Conservation (phyloP, 306 rosid species). For the Dicorynia guianensis region DNA sequence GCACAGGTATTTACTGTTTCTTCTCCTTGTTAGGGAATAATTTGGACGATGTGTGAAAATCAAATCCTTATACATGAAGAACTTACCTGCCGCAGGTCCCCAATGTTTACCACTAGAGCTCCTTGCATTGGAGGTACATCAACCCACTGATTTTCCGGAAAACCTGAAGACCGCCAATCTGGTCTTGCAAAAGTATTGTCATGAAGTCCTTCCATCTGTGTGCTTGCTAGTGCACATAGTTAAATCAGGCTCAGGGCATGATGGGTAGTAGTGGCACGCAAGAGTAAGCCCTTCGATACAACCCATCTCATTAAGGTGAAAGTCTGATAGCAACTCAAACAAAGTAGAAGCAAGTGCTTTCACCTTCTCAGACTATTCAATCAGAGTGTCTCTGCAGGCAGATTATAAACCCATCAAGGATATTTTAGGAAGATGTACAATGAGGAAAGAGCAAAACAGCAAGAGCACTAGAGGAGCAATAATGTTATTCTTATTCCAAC, state of each 20-base stretch:
- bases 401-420: not conserved
- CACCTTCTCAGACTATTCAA: slow-evolving; percentile 49
- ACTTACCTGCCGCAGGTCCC: slow-evolving; percentile 55
- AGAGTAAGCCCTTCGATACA: slow-evolving; percentile 45
- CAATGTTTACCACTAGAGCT: slow-evolving; percentile 57
- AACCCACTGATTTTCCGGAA: slow-evolving; percentile 51
- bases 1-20: no score
- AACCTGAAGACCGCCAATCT: slow-evolving; percentile 57
- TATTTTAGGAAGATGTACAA: not conserved
- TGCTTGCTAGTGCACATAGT: slow-evolving; percentile 53
- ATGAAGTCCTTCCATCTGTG: slow-evolving; percentile 45
- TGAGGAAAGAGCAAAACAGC: not conserved
- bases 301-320: slow-evolving; percentile 40
- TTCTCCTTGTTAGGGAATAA: no score
- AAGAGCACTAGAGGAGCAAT: not conserved
- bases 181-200: slow-evolving; percentile 60
- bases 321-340: slow-evolving; percentile 58
- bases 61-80: no score
- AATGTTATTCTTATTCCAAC: not conserved
- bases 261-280: slow-evolving; percentile 54
- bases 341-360: slow-evolving; percentile 40
- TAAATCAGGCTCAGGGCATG: slow-evolving; percentile 62
- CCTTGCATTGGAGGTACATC: slow-evolving; percentile 45
- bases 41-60: no score
- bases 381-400: slow-evolving; percentile 45